phyloP scores from a whole-genome alignment of 2,329 filamentous ascomycete species.

The Parastagonospora avenae region DNA sequence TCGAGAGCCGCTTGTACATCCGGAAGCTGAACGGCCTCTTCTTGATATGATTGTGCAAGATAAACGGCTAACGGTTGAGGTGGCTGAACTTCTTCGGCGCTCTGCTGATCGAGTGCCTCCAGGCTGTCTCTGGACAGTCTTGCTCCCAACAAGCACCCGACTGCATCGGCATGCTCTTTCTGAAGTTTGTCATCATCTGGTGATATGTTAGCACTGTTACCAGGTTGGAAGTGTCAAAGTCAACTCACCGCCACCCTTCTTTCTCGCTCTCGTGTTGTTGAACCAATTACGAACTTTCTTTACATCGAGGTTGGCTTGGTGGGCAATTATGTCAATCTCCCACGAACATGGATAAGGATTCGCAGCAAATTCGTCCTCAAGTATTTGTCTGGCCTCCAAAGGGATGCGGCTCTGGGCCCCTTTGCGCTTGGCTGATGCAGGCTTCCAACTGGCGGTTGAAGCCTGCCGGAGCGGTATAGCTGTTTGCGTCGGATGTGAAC shows the following conservation, averaged over 20 bases:
- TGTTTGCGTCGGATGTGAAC: background rate
- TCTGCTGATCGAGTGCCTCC: constrained; percentile 32
- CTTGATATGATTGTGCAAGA: constrained; percentile 42
- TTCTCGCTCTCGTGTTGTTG: constrained; percentile 42
- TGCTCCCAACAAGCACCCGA: constrained; percentile 16
- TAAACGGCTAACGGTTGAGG: constrained; percentile 42
- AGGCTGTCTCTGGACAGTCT: constrained; percentile 39
- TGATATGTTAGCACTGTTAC: constrained; percentile 16
- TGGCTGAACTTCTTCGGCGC: constrained; percentile 18
- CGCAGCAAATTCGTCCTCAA: constrained; percentile 42
- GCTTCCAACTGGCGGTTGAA: constrained; percentile 27
- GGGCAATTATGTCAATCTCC: constrained; percentile 45
- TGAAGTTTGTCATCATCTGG: background rate
- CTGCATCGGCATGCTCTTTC: constrained; percentile 8
- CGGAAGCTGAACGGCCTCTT: constrained; percentile 35
- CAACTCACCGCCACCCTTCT: constrained; percentile 33
- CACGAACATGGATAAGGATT: constrained; percentile 44
- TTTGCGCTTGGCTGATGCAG: constrained; percentile 42
- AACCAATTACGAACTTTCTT: constrained; percentile 45
- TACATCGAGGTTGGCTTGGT: constrained; percentile 43
- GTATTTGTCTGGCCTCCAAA: constrained; percentile 37
- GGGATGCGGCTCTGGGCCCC: constrained; percentile 38
- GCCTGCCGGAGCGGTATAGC: constrained; percentile 14
- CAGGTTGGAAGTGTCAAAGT: no score
- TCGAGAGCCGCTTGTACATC: constrained; percentile 41